Evolutionary conservation across 2,329 filamentous ascomycete genomes (phyloP).

Genomic region (Diaporthe aspalathi): DNA sequence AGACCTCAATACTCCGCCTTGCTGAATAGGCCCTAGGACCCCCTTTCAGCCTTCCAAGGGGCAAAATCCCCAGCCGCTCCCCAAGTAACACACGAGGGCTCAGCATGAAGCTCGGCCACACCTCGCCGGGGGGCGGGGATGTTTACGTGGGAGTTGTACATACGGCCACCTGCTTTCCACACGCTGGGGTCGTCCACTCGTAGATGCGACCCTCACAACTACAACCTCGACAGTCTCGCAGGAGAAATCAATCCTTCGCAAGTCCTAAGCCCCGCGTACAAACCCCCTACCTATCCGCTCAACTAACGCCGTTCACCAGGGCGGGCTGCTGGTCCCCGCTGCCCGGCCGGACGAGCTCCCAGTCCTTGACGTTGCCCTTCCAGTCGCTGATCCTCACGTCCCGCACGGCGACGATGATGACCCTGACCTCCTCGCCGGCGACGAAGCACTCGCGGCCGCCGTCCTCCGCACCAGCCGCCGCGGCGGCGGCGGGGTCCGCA

Average conservation of each 20-base stretch:
- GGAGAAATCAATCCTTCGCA: too few species aligned
- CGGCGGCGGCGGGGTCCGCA: too few species aligned
- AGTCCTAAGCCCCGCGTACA: background rate
- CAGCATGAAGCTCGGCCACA: background rate
- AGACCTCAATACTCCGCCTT: background rate
- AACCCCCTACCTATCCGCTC: background rate
- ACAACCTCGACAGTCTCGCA: background rate
- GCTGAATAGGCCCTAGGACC: background rate
- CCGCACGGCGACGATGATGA: slow-evolving; percentile 85
- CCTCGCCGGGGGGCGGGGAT: too few species aligned
- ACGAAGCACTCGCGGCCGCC: slow-evolving; percentile 75
- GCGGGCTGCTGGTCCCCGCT: slow-evolving; percentile 38
- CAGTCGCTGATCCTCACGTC: slow-evolving; percentile 92
- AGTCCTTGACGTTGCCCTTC: slow-evolving; percentile 94
- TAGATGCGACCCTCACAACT: background rate
- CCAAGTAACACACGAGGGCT: background rate
- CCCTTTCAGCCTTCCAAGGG: background rate
- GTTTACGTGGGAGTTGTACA: background rate
- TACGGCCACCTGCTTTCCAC: background rate
- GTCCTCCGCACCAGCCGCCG: slow-evolving; percentile 56
- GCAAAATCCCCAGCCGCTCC: background rate
- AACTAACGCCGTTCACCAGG: slow-evolving; percentile 55
- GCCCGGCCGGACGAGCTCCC: slow-evolving; percentile 58
- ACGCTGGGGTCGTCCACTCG: background rate
- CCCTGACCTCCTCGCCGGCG: slow-evolving; percentile 83